Evolutionary conservation across 345 rosid species (phyloP).

Genomic region (Dovyalis caffra): DNA sequence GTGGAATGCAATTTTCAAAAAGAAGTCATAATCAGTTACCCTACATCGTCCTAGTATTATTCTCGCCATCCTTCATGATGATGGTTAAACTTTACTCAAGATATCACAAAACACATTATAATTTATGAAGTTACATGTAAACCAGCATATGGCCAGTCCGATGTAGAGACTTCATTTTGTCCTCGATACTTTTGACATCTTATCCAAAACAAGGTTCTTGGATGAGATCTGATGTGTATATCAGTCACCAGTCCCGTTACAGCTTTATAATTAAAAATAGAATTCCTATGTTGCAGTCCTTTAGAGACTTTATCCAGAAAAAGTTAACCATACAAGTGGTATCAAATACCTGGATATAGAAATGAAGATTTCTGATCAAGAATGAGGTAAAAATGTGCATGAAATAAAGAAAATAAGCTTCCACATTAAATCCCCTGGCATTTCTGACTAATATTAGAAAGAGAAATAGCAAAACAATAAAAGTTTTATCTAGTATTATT

Average conservation of each 20-base stretch:
- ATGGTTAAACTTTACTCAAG: neutral
- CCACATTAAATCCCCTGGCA: too few species aligned
- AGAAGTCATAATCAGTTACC: too few species aligned
- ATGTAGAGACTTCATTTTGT: neutral
- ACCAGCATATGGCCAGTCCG: neutral
- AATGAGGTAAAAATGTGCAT: constrained; percentile 30
- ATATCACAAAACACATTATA: neutral
- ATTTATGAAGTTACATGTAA: neutral
- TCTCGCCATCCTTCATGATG: neutral
- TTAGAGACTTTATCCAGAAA: neutral
- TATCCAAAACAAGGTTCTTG: neutral
- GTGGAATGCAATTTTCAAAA: too few species aligned
- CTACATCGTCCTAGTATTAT: neutral
- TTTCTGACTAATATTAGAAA: too few species aligned
- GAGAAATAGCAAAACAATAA: too few species aligned
- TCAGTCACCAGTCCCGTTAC: neutral
- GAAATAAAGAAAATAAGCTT: neutral
- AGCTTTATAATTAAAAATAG: neutral
- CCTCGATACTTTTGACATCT: neutral
- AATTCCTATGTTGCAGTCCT: constrained; percentile 8
- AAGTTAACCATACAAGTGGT: constrained; percentile 2
- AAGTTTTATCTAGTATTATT: too few species aligned
- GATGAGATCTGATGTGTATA: neutral
- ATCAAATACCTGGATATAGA: constrained; percentile 82
- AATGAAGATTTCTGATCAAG: constrained; percentile 92